A percentile compares a stretch with the other conserved stretches of the same genome.
These are phyloP conservation scores for Globisporangium carolinianum DNA, from an alignment of 352 stramenopile genomes.

Conservation along the genomic window DNA sequence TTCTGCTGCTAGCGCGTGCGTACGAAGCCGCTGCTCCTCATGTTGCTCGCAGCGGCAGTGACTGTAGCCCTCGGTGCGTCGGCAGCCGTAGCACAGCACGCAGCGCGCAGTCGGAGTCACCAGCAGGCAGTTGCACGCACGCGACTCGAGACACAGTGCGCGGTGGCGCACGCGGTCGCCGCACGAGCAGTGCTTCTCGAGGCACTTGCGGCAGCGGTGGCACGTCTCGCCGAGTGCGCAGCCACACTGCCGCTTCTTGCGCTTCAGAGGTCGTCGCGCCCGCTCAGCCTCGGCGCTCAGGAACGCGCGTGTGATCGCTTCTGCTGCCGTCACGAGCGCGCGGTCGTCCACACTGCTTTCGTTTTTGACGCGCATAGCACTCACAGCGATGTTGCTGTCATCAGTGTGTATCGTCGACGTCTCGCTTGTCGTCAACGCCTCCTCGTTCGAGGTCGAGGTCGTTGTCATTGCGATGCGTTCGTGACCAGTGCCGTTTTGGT, in stretches of 20 bases:
- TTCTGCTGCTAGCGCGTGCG: slow-evolving; percentile 10
- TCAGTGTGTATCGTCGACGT: neutral
- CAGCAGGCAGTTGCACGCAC: slow-evolving; percentile 49
- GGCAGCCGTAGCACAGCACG: slow-evolving; percentile 49
- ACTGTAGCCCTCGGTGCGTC: slow-evolving; percentile 18
- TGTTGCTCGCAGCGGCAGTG: slow-evolving; percentile 67
- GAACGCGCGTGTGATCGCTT: slow-evolving; percentile 8
- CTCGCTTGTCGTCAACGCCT: neutral
- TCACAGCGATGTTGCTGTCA: neutral
- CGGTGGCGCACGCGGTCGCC: slow-evolving; percentile 16
- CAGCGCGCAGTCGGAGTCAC: slow-evolving; percentile 26
- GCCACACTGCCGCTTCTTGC: slow-evolving; percentile 26
- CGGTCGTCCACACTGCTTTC: neutral
- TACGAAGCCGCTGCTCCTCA: slow-evolving; percentile 17
- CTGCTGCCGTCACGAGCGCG: slow-evolving; percentile 4
- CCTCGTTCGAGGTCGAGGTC: neutral
- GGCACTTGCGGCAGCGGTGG: slow-evolving; percentile 40
- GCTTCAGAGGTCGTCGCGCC: slow-evolving; percentile 4
- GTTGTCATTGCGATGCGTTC: neutral
- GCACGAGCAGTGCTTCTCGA: slow-evolving; percentile 58
- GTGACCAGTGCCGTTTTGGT: slow-evolving; percentile 4
- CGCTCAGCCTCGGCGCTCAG: neutral
- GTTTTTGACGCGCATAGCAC: neutral
- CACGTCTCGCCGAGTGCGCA: slow-evolving; percentile 44
- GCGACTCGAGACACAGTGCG: slow-evolving; percentile 47